Evolutionary conservation across 768 basidiomycete species (phyloP).

Genomic region (Auriscalpium microsporum): DNA sequence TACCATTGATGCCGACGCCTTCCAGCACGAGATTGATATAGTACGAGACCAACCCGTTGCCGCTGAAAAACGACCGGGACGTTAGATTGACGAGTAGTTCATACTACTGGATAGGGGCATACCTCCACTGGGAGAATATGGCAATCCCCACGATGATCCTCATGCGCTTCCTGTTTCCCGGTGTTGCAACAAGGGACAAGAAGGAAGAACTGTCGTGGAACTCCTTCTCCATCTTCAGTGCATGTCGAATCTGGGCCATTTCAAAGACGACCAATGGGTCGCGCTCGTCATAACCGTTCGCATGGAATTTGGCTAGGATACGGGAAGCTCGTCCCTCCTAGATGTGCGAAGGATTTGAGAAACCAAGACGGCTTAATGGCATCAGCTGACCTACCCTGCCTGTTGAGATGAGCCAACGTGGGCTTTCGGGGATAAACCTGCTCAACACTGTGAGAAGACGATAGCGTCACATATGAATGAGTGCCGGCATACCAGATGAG

Average conservation of each 20-base stretch:
- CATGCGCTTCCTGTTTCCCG: constrained; percentile 64
- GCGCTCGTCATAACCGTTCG: constrained; percentile 46
- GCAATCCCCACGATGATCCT: constrained; percentile 57
- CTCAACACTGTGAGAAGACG: not conserved
- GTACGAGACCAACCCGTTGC: constrained; percentile 64
- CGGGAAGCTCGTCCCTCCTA: constrained; percentile 50
- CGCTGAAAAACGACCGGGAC: constrained; percentile 27
- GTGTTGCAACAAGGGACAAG: constrained; percentile 45
- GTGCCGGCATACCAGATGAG: constrained; percentile 38
- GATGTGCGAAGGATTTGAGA: not conserved
- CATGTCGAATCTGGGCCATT: constrained; percentile 63
- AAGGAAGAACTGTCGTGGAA: constrained; percentile 41
- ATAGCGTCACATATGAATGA: not conserved
- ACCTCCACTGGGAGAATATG: constrained; percentile 73
- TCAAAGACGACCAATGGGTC: constrained; percentile 46
- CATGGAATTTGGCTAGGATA: constrained; percentile 67
- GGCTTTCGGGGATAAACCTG: constrained; percentile 63
- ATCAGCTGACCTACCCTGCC: constrained; percentile 35
- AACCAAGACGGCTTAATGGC: not conserved
- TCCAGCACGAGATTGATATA: constrained; percentile 65
- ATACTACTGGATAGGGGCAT: constrained; percentile 7
- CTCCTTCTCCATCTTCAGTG: constrained; percentile 54
- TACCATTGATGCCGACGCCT: constrained; percentile 48
- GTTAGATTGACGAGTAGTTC: not conserved
- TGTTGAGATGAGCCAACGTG: constrained; percentile 56